Base-by-base conservation (phyloP, 164 flowering plant species). In the Nymphaea thermarum region DNA sequence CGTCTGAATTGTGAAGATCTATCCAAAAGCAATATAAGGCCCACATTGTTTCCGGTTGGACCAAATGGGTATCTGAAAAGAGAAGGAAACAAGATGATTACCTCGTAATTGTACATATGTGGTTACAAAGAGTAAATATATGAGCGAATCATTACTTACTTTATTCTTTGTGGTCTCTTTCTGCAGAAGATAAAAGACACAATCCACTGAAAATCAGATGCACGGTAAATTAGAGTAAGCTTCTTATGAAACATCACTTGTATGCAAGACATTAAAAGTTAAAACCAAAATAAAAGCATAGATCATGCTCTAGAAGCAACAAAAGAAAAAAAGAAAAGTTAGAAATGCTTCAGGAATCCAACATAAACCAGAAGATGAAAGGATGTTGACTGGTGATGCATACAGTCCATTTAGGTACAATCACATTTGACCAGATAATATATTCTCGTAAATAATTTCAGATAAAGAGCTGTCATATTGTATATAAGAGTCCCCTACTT, bases 11-110 rank as follows among this genome's bases (percentile, higher is more conserved):
- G 79, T 15, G 88, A 80, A 8, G 82, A 80, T 73, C 76, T 85
- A 69, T 90, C 92, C 64, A 94, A 77, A 71, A 91, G 83, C 85
- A 87, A 70, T 43, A 87, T 81, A 77, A 91, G 82, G 18, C 99
- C 98, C 55, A 77, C 78, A 62, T 84, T 87, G 71, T 77, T 76
- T 60, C 81, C 65, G 10, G 92, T 74, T 55, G 86, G 59, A 65
- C 88, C 98, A 72, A 80, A 87, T 84, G 71, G 73, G 68, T 88
- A 84, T 88, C 99, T 94, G 80, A 43, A 44, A 76, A 10, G 62
- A 61, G 44, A 43, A 25, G 36, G 42, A 55, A 41, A 6, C 17
- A 65, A 16, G 25, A 66, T 17, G 17, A 62, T 11, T 12, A 62
- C 41, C 16, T 16, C 10, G 60, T 10, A 55, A 55, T 16, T 8